phyloP scores from a whole-genome alignment of 2,329 filamentous ascomycete species.

The Xylariaceae sp. region DNA sequence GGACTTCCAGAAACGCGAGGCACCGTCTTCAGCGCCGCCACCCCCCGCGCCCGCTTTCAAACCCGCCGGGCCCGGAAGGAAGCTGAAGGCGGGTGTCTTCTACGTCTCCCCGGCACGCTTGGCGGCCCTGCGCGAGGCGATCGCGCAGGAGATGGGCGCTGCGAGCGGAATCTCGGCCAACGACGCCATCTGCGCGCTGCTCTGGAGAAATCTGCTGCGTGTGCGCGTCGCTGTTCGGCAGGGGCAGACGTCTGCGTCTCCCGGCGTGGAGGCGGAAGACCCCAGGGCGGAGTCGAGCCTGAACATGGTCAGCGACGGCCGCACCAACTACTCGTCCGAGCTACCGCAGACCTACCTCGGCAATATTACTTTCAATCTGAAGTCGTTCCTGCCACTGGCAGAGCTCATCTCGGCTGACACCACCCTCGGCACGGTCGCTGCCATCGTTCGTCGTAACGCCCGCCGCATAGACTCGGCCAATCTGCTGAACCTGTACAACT shows the following conservation, averaged over 20 bases:
- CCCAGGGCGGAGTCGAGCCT: neutral
- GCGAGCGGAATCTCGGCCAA: slow-evolving; percentile 2
- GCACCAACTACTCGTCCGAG: slow-evolving; percentile 4
- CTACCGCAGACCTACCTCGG: slow-evolving; percentile 9
- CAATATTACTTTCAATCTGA: slow-evolving; percentile 7
- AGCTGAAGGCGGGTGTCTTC: slow-evolving; percentile 6
- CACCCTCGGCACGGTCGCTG: slow-evolving; percentile 4
- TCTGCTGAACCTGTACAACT: slow-evolving; percentile 7
- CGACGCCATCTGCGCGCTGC: slow-evolving; percentile 9
- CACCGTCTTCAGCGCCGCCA: neutral
- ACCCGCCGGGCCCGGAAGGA: neutral
- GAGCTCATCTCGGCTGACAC: slow-evolving; percentile 2
- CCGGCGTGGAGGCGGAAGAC: neutral
- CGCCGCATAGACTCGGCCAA: neutral
- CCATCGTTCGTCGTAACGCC: slow-evolving; percentile 3
- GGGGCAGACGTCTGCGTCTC: neutral
- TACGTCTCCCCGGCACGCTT: slow-evolving; percentile 7
- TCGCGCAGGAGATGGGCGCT: neutral
- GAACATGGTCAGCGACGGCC: slow-evolving; percentile 4
- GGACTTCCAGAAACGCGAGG: neutral
- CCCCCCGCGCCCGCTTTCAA: neutral
- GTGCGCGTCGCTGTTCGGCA: slow-evolving; percentile 2
- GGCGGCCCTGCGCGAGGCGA: slow-evolving; percentile 1
- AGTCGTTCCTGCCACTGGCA: neutral
- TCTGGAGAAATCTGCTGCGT: slow-evolving; percentile 9